Base-by-base conservation (phyloP, 768 basidiomycete species). In the Tylopilus plumbeoviolaceoides region DNA sequence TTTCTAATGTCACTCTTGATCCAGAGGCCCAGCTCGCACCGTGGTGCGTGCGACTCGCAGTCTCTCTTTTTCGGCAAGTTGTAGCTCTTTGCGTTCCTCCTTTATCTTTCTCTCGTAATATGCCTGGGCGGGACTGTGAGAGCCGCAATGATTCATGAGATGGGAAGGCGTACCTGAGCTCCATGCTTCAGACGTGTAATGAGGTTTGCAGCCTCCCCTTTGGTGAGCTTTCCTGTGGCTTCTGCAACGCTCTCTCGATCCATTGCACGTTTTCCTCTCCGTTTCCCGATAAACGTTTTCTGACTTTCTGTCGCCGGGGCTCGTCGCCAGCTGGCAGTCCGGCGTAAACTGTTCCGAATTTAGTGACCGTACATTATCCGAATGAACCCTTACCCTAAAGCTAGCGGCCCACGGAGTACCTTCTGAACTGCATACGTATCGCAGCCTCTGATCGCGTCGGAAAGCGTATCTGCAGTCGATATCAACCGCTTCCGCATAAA, bases 161-260 rank as follows among this genome's bases (percentile, higher is more conserved):
- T 27, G 49, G 44, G 48, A 43, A 4, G 31, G 52, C 68, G 30
- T 62, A 87, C 89, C 74, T 80, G 74, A 31, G 87, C 87, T 23
- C 90, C 91, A 61, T 92, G 85, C 63, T 81, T 86, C 51, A 89
- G 54, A 9, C 90, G 83, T 21, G 83, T 83, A 55, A 94, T 87
- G 42, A 92, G 83, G 57, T 84, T 83, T 0, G 85, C 86, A 27
- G 90, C 89, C 57, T 88, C 78, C 3, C 91, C 91, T 66, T 89
- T 91, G 1, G 81, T 91, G 59, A 94, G 61, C 0, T 53, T 68
- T 42, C 61, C 66, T 5, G 82, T 64, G 30, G 62, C 50, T 17
- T 63, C 62, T n/a, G 53, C 62, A 17, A 57, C 51, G 10, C 54
- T 48, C n/a, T 57, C 56, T 46, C 38, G 55, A 44, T 58, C 51